Evolutionary conservation across 1,139 yeast species (phyloP), one percentile per base, ranked within the genome.

Genomic region (Debaryomyces robertsiae): DNA sequence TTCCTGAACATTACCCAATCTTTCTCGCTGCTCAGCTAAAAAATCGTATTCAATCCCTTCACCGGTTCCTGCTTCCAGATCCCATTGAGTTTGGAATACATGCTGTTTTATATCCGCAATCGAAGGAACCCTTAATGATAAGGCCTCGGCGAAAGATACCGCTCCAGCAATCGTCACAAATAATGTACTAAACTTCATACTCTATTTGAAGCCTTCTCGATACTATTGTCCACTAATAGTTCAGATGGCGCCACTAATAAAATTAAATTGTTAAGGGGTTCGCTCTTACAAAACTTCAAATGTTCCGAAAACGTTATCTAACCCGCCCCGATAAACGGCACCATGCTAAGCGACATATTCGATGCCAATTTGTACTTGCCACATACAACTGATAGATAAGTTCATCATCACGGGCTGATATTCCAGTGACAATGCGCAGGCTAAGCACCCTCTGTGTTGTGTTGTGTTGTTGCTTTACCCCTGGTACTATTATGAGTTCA

Each of bases 21-120:
- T 35, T 22, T 40, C 27, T 31, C 49, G 36, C 29, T 42, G 49
- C 6, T 43, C 42, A 9, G 35, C 38, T 31, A 41, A 25, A 28
- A 46, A 30, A 19, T 38, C 47, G 29, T 16, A 10, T 10, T 15
- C 30, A 9, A 32, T 11, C 32, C 36, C 34, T 27, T 28, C 36
- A 9, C 30, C 16, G 6, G 22, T 33, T 18, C 27, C 16, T 17
- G 44, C 39, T 25, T 29, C 23, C 11, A 43, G 40, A 11, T 35
- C 18, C 9, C 31, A 35, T n/a, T 25, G 23, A 23, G 37, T n/a
- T 23, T 39, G 16, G 39, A 41, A 35, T 30, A 37, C 27, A 36
- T 36, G 22, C 32, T 42, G 43, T 31, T 38, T 39, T 29, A 41
- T 30, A 28, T 42, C 44, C 32, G 43, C 19, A 9, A 30, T 30